Base-by-base conservation (phyloP, 2,329 filamentous ascomycete species). In the Sclerotinia subarctica region DNA sequence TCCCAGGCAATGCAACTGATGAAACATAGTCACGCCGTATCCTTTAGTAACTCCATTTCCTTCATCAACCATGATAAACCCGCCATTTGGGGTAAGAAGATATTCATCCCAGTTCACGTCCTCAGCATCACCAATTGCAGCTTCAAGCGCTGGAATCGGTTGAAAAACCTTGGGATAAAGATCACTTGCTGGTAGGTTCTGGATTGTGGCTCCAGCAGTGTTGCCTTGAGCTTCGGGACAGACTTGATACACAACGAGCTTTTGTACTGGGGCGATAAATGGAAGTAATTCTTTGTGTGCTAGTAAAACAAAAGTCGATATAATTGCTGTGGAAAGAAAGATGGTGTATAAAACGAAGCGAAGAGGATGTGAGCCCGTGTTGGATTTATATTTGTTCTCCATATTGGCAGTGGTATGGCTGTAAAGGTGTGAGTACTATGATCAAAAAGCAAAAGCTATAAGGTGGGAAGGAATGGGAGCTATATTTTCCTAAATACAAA, bases 81-180 rank as follows among this genome's bases (percentile, higher is more conserved):
- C 53, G 29, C 53, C 53, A 11, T 56, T 56, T 21, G 53, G 29
- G 13, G 53, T 56, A 7, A 56, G 53, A 11, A 56, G 53, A 38
- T 38, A 56, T n/a, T 56, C 53, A 38, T 56, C 53, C 53, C 53
- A 56, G 53, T 56, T 32, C 21, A 56, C 53, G 4, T 56, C 53
- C 19, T 56, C 29, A 3, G 53, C 19, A 21, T 56, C 53, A 15
- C 53, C 53, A 13, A 56, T 35, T 8, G 53, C 53, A 5, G 53
- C 53, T n/a, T 56, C 53, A 5, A 56, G 53, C 21, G 53, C 32
- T 10, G 53, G 53, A 21, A 56, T 56, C 1, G 53, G 32, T 11
- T 13, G 11, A 21, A 56, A 56, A 32, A 56, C 21, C 5, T 56
- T 56, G 19, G 53, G 17, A 32, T 56, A 21, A 21, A 56, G 35